These are phyloP conservation scores for Fusarium gaditjirri DNA, from an alignment of 2,329 filamentous ascomycete species.

Conservation along the genomic window DNA sequence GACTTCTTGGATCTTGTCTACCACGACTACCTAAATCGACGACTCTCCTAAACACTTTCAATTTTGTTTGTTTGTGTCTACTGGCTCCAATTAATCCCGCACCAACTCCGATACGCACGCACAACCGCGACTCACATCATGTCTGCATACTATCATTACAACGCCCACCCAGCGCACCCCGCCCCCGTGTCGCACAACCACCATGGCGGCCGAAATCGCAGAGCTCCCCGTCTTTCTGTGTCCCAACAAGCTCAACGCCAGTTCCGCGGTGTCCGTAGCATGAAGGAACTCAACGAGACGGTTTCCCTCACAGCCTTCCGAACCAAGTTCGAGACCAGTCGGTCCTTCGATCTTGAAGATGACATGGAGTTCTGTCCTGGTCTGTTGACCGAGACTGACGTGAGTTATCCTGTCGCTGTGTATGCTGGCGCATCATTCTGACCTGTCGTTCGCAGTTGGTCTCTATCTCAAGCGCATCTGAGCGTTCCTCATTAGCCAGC, in stretches of 20 bases:
- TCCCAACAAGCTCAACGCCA: constrained; percentile 88
- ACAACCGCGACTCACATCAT: constrained; percentile 54
- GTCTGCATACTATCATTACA: constrained; percentile 73
- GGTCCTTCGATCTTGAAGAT: constrained; percentile 95
- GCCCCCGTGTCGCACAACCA: constrained; percentile 77
- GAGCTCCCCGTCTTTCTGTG: constrained; percentile 82
- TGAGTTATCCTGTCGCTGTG: constrained; percentile 62
- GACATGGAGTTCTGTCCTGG: constrained; percentile 96
- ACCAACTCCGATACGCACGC: constrained; percentile 33
- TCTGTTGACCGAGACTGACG: constrained; percentile 92
- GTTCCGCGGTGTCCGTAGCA: constrained; percentile 83
- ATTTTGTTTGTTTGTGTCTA: constrained; percentile 33
- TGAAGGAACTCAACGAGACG: constrained; percentile 87
- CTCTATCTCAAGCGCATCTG: constrained; percentile 91
- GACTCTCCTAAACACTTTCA: constrained; percentile 12
- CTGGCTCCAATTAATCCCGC: constrained; percentile 45
- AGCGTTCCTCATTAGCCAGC: constrained; percentile 94
- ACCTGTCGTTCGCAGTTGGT: constrained; percentile 72
- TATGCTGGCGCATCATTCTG: constrained; percentile 39
- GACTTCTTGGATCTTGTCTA: constrained; percentile 22
- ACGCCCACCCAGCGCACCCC: constrained; percentile 67
- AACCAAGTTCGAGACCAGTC: constrained; percentile 86
- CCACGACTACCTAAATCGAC: constrained; percentile 20
- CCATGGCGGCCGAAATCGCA: constrained; percentile 85
- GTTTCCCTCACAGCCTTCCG: constrained; percentile 82